A percentile compares a stretch with the other conserved stretches of the same genome.
phyloP scores from a whole-genome alignment of 805 yeast genomes.

The Metschnikowia shivogae region DNA sequence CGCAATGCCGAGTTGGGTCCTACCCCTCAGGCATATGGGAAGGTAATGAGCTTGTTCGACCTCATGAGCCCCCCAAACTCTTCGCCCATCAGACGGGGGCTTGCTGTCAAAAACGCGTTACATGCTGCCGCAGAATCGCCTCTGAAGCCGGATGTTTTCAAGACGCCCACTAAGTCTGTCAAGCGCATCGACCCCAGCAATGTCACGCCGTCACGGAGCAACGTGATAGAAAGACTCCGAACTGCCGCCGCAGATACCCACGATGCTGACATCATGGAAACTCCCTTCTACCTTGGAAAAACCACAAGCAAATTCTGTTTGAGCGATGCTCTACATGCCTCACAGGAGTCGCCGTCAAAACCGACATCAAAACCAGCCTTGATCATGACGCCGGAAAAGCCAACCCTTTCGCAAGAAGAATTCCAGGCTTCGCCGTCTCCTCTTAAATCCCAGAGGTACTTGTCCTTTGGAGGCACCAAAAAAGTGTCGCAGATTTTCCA shows the following conservation, averaged over 20 bases:
- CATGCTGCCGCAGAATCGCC: slow-evolving; percentile 5
- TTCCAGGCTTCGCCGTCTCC: slow-evolving; percentile 47
- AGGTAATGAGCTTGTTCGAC: slow-evolving; percentile 71
- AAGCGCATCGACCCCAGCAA: slow-evolving; percentile 13
- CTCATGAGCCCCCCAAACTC: slow-evolving; percentile 42
- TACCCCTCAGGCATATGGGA: slow-evolving; percentile 81
- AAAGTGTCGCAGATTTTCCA: slow-evolving; percentile 44
- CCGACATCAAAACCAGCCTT: not conserved
- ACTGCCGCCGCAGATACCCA: slow-evolving; percentile 7
- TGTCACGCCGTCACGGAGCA: slow-evolving; percentile 14
- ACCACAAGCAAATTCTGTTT: slow-evolving; percentile 14
- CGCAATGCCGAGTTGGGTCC: slow-evolving; percentile 60
- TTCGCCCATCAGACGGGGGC: slow-evolving; percentile 29
- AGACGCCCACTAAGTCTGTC: slow-evolving; percentile 33
- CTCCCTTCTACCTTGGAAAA: slow-evolving; percentile 17
- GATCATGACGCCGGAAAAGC: slow-evolving; percentile 15
- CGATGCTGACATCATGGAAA: slow-evolving; percentile 3
- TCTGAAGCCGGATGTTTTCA: slow-evolving; percentile 18
- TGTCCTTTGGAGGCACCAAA: slow-evolving; percentile 20
- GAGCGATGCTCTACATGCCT: not conserved
- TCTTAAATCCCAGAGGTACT: slow-evolving; percentile 31
- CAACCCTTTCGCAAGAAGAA: slow-evolving; percentile 3
- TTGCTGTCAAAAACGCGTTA: not conserved
- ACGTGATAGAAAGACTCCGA: slow-evolving; percentile 9
- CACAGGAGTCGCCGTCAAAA: slow-evolving; percentile 6